A percentile compares a stretch with the other conserved stretches of the same genome.
Conservation (phyloP, 345 rosid species). For the Angophora floribunda region DNA sequence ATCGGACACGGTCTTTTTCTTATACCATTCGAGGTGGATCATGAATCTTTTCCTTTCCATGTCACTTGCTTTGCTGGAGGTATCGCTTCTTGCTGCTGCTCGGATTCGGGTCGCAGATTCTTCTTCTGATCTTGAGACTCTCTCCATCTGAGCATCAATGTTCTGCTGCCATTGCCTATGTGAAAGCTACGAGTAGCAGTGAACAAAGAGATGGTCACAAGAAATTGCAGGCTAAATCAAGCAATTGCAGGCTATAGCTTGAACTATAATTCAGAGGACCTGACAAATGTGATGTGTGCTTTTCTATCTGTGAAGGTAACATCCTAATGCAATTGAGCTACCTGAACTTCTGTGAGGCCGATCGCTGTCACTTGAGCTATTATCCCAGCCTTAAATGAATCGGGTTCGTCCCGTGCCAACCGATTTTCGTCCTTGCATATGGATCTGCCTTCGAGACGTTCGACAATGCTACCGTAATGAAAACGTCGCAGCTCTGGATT, state of each 20-base stretch:
- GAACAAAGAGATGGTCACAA: background rate
- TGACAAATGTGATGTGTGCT: background rate
- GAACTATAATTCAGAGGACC: background rate
- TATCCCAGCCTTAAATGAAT: conserved; percentile 10
- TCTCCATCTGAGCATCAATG: background rate
- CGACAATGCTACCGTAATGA: conserved; percentile 5
- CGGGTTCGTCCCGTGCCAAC: background rate
- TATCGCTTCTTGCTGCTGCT: background rate
- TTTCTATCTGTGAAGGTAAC: background rate
- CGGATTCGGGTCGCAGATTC: background rate
- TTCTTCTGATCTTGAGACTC: background rate
- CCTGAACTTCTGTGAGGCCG: conserved; percentile 11
- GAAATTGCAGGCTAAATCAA: background rate
- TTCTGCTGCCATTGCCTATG: background rate
- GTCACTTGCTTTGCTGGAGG: conserved; percentile 16
- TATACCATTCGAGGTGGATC: conserved; percentile 54
- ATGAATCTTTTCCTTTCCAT: conserved; percentile 17
- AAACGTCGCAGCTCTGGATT: background rate
- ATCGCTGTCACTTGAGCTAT: conserved; percentile 15
- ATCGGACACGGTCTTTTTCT: conserved; percentile 7
- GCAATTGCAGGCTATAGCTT: background rate
- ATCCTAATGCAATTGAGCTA: background rate
- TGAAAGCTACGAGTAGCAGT: background rate
- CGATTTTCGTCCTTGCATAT: conserved; percentile 2
- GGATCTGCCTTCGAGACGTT: background rate